Evolutionary conservation across 257 asterid species (phyloP).

Genomic region (Sherardia arvensis): DNA sequence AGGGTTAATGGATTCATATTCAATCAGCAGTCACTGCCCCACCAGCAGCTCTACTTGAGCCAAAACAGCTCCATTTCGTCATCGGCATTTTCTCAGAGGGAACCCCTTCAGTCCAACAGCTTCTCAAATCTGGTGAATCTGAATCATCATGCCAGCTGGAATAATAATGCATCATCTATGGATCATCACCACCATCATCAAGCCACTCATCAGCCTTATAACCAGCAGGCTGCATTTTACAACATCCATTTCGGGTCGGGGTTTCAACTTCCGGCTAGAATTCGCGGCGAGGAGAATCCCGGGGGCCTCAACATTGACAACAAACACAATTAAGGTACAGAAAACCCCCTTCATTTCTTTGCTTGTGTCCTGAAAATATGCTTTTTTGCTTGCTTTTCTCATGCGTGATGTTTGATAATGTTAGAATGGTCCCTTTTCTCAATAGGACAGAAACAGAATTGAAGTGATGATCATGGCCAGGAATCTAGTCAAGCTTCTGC

Average conservation of each 20-base stretch:
- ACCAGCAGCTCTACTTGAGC: conserved; percentile 15
- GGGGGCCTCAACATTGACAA: neutral
- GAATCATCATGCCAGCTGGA: conserved; percentile 23
- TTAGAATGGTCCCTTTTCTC: neutral
- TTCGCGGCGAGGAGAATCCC: conserved; percentile 34
- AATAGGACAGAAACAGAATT: neutral
- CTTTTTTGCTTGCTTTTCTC: neutral
- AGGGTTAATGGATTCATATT: conserved; percentile 22
- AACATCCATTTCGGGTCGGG: conserved; percentile 27
- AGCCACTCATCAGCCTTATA: neutral
- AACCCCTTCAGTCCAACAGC: conserved; percentile 41
- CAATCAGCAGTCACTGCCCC: conserved; percentile 15
- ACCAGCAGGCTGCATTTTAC: conserved; percentile 22
- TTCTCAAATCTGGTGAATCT: neutral
- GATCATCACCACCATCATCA: conserved; percentile 11
- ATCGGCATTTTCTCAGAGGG: conserved; percentile 26
- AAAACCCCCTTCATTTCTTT: neutral
- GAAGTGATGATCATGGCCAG: neutral
- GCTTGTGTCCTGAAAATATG: neutral
- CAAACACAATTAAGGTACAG: neutral
- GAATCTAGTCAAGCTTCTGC: neutral
- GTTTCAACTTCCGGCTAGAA: conserved; percentile 37
- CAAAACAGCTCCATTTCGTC: conserved; percentile 20
- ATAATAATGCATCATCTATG: conserved; percentile 13
- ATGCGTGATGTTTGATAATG: neutral